Evolutionary conservation across 129 eudicot species (phyloP).

Genomic region (Ambrosia artemisiifolia): DNA sequence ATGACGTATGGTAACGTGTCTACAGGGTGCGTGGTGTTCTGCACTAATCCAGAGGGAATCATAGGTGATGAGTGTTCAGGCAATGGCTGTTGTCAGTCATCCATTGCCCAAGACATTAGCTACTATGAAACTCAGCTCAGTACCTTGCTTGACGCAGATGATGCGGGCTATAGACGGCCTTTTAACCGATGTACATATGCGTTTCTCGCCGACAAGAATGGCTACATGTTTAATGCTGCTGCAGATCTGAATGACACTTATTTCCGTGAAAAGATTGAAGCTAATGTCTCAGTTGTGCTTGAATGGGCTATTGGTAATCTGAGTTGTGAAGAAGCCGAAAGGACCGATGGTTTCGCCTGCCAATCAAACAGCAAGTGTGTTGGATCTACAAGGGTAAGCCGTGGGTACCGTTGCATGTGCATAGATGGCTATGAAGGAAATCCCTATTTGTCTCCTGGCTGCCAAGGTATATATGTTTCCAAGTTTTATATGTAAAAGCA

Average conservation of each 20-base stretch:
- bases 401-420: constrained; percentile 38
- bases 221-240: background rate
- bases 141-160: too few species aligned
- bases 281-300: constrained; percentile 3
- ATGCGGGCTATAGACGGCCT: too few species aligned
- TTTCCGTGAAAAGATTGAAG: background rate
- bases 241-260: background rate
- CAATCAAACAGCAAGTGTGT: constrained; percentile 15
- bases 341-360: background rate
- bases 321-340: background rate
- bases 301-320: constrained; percentile 16
- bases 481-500: too few species aligned
- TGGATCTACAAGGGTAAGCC: background rate
- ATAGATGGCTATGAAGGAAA: constrained; percentile 40
- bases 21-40: background rate
- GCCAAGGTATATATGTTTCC: constrained; percentile 25
- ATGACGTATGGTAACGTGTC: background rate
- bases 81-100: constrained; percentile 10
- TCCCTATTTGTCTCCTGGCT: constrained; percentile 38
- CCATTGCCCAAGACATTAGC: constrained; percentile 2
- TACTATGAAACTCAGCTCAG: background rate
- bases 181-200: too few species aligned
- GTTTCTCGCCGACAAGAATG: background rate
- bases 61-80: constrained; percentile 6
- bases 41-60: too few species aligned